These are phyloP conservation scores for Chlorella sorokiniana DNA, from an alignment of 139 green algal genomes.

Conservation along the genomic window DNA sequence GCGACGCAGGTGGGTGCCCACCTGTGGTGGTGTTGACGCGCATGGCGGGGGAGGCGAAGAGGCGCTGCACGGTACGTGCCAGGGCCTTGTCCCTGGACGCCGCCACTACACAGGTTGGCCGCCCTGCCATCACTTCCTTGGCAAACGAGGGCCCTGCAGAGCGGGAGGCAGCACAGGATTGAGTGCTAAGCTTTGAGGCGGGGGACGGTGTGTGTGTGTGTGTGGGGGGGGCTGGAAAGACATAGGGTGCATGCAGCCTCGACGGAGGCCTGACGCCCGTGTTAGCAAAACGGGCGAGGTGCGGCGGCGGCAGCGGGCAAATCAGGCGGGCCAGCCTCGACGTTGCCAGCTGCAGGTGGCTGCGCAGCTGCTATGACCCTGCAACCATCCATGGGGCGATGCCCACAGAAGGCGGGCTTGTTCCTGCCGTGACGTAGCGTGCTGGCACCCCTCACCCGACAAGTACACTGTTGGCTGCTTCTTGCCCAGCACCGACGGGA, in stretches of 20 bases:
- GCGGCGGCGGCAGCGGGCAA: no score
- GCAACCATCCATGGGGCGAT: no score
- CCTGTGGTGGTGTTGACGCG: constrained; percentile 89
- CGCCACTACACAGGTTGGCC: constrained; percentile 86
- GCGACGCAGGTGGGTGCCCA: not conserved
- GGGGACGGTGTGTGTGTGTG: no score
- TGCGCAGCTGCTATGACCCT: no score
- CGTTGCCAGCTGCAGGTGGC: no score
- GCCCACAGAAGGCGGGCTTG: no score
- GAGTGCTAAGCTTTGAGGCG: not conserved
- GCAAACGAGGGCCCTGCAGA: constrained; percentile 89
- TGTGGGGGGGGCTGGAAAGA: no score
- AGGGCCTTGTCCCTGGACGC: constrained; percentile 77
- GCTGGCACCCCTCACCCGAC: not conserved
- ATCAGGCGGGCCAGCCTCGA: no score
- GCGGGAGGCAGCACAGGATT: not conserved
- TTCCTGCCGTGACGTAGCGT: no score
- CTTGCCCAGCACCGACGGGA: constrained; percentile 81
- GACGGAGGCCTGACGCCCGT: no score
- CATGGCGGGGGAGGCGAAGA: constrained; percentile 90
- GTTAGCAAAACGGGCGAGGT: no score
- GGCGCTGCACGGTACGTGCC: constrained; percentile 64
- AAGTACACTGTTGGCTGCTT: constrained; percentile 86
- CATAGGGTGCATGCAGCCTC: no score
- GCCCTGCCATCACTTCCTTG: constrained; percentile 84